Percentiles rank a stretch among this genome's conserved stretches.
Evolutionary conservation across 2,329 filamentous ascomycete genomes (phyloP).

Genomic region (Ambrosiella cleistominuta): DNA sequence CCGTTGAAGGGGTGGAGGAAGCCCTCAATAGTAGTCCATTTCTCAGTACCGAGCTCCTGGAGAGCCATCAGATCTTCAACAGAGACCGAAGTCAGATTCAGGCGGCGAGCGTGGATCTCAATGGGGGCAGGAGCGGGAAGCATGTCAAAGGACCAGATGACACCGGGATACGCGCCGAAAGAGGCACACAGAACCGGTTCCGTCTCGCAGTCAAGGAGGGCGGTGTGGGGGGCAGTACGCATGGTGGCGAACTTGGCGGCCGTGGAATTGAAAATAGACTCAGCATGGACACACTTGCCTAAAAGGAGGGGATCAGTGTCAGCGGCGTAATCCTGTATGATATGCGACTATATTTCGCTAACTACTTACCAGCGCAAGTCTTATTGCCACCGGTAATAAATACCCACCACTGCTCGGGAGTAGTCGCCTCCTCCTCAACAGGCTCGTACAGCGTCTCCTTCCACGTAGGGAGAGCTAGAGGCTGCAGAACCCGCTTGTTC

Average conservation of each 20-base stretch:
- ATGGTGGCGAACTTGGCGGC: constrained; percentile 43
- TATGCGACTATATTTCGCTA: background rate
- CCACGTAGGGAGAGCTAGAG: constrained; percentile 53
- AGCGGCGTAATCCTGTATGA: background rate
- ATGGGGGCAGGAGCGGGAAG: constrained; percentile 46
- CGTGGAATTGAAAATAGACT: constrained; percentile 49
- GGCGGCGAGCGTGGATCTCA: constrained; percentile 43
- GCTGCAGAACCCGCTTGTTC: constrained; percentile 25
- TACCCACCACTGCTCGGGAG: constrained; percentile 61
- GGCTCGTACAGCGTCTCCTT: constrained; percentile 46
- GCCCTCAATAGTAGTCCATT: constrained; percentile 36
- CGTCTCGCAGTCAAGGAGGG: constrained; percentile 54
- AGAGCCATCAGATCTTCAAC: constrained; percentile 44
- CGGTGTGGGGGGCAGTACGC: constrained; percentile 48
- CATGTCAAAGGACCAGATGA: constrained; percentile 50
- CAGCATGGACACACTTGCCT: constrained; percentile 48
- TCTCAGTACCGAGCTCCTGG: constrained; percentile 32
- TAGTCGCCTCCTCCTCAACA: constrained; percentile 39
- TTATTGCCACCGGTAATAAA: constrained; percentile 61
- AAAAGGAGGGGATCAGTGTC: background rate
- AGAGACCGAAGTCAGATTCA: constrained; percentile 54
- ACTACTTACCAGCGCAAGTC: constrained; percentile 47
- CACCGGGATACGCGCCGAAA: constrained; percentile 49
- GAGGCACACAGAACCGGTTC: constrained; percentile 58
- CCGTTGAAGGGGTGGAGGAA: constrained; percentile 65